Evolutionary conservation across 2,329 filamentous ascomycete genomes (phyloP).

Genomic region (Colletotrichum agaves): DNA sequence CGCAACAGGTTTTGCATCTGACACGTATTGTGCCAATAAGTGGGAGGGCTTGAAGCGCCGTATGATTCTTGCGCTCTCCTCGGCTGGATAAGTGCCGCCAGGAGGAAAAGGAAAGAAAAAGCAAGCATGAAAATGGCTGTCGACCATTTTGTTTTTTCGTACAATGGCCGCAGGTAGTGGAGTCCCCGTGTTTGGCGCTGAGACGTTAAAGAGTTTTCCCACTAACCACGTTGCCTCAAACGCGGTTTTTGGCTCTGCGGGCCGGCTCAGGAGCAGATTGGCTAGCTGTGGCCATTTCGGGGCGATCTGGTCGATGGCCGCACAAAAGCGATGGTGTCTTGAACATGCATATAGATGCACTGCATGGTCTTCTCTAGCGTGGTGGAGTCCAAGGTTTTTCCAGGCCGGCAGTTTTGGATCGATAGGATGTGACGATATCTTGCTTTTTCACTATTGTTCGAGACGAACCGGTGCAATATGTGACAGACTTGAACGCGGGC

Average conservation of each 20-base stretch:
- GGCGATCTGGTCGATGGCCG: slow-evolving; percentile 10
- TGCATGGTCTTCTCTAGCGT: slow-evolving; percentile 29
- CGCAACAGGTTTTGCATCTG: not conserved
- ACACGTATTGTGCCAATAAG: no score
- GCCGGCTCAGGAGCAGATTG: slow-evolving; percentile 1
- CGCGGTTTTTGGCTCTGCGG: slow-evolving; percentile 10
- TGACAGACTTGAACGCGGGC: slow-evolving; percentile 28
- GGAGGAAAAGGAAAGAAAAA: slow-evolving; percentile 9
- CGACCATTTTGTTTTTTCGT: slow-evolving; percentile 13
- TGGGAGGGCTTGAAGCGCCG: not conserved
- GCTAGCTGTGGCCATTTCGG: not conserved
- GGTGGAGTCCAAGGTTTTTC: slow-evolving; percentile 30
- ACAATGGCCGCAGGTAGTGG: slow-evolving; percentile 5
- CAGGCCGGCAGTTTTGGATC: slow-evolving; percentile 36
- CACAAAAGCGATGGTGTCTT: slow-evolving; percentile 16
- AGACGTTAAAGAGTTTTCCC: slow-evolving; percentile 32
- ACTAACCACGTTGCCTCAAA: slow-evolving; percentile 33
- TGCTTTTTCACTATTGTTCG: slow-evolving; percentile 35
- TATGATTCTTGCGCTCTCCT: slow-evolving; percentile 14
- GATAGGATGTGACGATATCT: slow-evolving; percentile 39
- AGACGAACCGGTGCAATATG: slow-evolving; percentile 33
- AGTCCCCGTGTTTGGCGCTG: slow-evolving; percentile 28
- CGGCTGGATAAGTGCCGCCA: slow-evolving; percentile 11
- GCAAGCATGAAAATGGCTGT: slow-evolving; percentile 11
- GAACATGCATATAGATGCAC: slow-evolving; percentile 29